A percentile compares a stretch with the other conserved stretches of the same genome.
Evolutionary conservation across 331 rosid genomes (phyloP).

Genomic region (Pyracantha coccinea): DNA sequence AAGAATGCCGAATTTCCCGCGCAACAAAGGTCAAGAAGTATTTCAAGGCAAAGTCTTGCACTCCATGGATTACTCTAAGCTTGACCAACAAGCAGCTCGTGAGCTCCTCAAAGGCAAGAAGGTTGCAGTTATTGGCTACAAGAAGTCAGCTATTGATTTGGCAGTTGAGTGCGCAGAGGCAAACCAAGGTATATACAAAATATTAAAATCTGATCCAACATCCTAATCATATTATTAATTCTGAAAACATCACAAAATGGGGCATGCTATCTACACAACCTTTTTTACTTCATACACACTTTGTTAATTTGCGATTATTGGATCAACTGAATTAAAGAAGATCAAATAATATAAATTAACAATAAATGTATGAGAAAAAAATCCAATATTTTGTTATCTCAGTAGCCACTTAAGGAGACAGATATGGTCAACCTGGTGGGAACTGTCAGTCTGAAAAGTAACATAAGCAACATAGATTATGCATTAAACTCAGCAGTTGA

Average conservation of each 20-base stretch:
- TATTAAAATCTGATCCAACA: background rate
- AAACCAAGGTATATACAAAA: slow-evolving; percentile 29
- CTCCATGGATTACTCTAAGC: slow-evolving; percentile 43
- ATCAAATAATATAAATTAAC: no score
- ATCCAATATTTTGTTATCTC: no score
- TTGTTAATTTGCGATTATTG: fast-evolving
- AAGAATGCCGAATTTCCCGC: slow-evolving; percentile 29
- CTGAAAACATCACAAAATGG: background rate
- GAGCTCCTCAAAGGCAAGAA: slow-evolving; percentile 33
- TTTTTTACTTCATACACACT: no score
- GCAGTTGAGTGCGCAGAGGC: slow-evolving; percentile 49
- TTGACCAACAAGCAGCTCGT: slow-evolving; percentile 30
- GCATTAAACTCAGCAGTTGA: background rate
- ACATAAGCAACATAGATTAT: background rate
- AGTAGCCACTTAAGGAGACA: background rate
- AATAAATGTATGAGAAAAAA: no score
- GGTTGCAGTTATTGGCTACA: slow-evolving; percentile 46
- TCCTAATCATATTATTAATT: background rate
- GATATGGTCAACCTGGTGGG: background rate
- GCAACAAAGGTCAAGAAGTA: slow-evolving; percentile 30
- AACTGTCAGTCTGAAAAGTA: background rate
- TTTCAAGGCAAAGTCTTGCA: slow-evolving; percentile 47
- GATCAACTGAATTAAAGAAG: fast-evolving
- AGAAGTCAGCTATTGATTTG: slow-evolving; percentile 52
- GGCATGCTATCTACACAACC: fast-evolving